A percentile compares a stretch with the other conserved stretches of the same genome.
These are phyloP conservation scores for Linum tenue DNA, from an alignment of 345 rosid genomes.

Conservation along the genomic window DNA sequence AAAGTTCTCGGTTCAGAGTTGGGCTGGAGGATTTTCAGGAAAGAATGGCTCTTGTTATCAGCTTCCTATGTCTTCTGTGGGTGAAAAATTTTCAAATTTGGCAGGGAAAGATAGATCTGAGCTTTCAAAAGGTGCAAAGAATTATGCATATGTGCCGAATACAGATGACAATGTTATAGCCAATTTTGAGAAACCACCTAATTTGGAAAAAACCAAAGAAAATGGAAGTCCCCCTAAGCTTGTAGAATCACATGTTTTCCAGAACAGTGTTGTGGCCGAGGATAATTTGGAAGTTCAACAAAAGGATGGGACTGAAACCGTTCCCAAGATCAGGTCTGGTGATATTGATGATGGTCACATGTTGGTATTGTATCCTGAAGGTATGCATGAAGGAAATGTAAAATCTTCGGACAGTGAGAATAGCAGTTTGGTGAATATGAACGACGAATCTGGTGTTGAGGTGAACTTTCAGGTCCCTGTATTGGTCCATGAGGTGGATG, in stretches of 20 bases:
- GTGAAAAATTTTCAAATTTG: constrained; percentile 21
- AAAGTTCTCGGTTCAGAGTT: constrained; percentile 35
- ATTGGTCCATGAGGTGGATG: constrained; percentile 11
- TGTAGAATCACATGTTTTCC: constrained; percentile 13
- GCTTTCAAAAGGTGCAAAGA: constrained; percentile 20
- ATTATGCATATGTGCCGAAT: constrained; percentile 18
- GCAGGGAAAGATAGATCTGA: constrained; percentile 24
- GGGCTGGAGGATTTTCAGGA: constrained; percentile 43
- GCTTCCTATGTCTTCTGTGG: constrained; percentile 16
- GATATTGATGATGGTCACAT: constrained; percentile 47
- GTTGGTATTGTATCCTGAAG: constrained; percentile 24
- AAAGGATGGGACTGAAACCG: constrained; percentile 18
- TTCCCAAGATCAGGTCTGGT: constrained; percentile 52
- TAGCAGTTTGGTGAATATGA: constrained; percentile 19
- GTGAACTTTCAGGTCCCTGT: constrained; percentile 17
- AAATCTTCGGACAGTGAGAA: constrained; percentile 27
- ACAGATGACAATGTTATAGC: constrained; percentile 14
- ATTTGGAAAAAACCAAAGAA: constrained; percentile 19
- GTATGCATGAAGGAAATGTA: constrained; percentile 23
- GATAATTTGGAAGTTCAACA: constrained; percentile 12
- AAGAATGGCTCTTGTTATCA: constrained; percentile 26
- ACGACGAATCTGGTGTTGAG: constrained; percentile 18
- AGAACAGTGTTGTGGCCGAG: constrained; percentile 16
- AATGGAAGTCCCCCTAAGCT: constrained; percentile 7
- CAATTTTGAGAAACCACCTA: constrained; percentile 15